These are phyloP conservation scores for Populus hybrid DNA, from an alignment of 441 rosid species.

Conservation along the genomic window DNA sequence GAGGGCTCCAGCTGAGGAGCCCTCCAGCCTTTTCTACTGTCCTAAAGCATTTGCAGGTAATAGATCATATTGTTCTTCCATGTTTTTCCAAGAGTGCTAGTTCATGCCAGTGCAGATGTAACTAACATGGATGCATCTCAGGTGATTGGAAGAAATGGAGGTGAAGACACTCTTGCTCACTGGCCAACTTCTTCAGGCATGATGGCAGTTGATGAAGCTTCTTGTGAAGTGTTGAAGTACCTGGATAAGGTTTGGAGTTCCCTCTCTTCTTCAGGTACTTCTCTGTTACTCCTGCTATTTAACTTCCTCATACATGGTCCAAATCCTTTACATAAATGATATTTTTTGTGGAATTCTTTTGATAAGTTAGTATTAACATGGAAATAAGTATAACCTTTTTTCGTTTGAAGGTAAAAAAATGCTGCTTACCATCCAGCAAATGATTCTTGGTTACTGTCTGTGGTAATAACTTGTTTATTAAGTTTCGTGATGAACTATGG, in stretches of 20 bases:
- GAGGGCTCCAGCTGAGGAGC: constrained; percentile 75
- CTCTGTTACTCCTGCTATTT: constrained; percentile 11
- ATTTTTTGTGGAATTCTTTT: neutral
- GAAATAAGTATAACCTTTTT: too few relatives aligned
- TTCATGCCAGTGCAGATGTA: constrained; percentile 11
- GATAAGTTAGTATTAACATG: neutral
- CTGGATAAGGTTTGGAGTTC: constrained; percentile 83
- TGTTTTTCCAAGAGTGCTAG: constrained; percentile 15
- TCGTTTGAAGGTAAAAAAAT: neutral
- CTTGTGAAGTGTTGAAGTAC: constrained; percentile 79
- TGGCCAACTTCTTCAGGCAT: constrained; percentile 86
- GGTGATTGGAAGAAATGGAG: constrained; percentile 88
- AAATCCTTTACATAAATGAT: neutral
- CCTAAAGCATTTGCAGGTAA: constrained; percentile 87
- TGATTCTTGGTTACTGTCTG: neutral
- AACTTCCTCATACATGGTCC: neutral
- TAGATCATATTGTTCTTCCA: constrained; percentile 13
- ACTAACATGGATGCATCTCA: constrained; percentile 34
- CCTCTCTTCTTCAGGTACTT: constrained; percentile 83
- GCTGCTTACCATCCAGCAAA: neutral
- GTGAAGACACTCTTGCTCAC: constrained; percentile 97
- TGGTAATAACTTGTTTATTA: neutral
- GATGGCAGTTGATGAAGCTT: constrained; percentile 78
- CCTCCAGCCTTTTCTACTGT: constrained; percentile 85
- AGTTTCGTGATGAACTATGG: too few relatives aligned